phyloP scores from a whole-genome alignment of 1,139 yeast species.

The Sugiyamaella japonica region DNA sequence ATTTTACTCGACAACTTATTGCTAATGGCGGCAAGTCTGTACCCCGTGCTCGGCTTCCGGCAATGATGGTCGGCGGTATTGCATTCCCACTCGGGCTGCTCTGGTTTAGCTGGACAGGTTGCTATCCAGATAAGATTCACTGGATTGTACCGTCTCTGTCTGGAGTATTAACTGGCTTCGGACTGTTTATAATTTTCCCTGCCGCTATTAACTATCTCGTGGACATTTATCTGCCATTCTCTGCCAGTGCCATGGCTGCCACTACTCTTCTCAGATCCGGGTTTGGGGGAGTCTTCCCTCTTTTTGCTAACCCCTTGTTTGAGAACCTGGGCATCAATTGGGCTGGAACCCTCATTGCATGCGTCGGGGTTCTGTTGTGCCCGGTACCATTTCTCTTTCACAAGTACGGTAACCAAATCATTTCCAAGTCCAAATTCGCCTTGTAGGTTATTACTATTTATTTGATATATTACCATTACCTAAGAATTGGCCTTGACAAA shows the following conservation, averaged over 20 bases:
- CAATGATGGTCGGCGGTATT: slow-evolving; percentile 67
- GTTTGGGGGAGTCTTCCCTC: slow-evolving; percentile 73
- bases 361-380: slow-evolving; percentile 58
- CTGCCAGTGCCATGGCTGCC: slow-evolving; percentile 88
- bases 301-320: slow-evolving; percentile 75
- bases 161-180: slow-evolving; percentile 69
- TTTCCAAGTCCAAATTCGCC: slow-evolving; percentile 13
- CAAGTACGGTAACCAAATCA: slow-evolving; percentile 51
- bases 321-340: slow-evolving; percentile 68
- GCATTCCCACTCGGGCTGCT: slow-evolving; percentile 72
- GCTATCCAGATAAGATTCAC: slow-evolving; percentile 61
- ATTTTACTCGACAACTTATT: slow-evolving; percentile 44
- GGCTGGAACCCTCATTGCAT: slow-evolving; percentile 77
- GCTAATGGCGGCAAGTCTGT: slow-evolving; percentile 59
- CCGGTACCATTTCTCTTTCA: slow-evolving; percentile 74
- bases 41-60: slow-evolving; percentile 76
- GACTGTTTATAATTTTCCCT: slow-evolving; percentile 69
- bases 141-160: slow-evolving; percentile 83
- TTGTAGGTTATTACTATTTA: neutral
- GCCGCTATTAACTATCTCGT: slow-evolving; percentile 75
- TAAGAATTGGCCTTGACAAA: neutral
- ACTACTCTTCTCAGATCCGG: slow-evolving; percentile 78
- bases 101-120: slow-evolving; percentile 85
- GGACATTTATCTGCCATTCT: slow-evolving; percentile 71
- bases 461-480: neutral